Evolutionary conservation across 2,329 filamentous ascomycete genomes (phyloP), one percentile per base, ranked within the genome.

Genomic region (Monosporascus sp.): DNA sequence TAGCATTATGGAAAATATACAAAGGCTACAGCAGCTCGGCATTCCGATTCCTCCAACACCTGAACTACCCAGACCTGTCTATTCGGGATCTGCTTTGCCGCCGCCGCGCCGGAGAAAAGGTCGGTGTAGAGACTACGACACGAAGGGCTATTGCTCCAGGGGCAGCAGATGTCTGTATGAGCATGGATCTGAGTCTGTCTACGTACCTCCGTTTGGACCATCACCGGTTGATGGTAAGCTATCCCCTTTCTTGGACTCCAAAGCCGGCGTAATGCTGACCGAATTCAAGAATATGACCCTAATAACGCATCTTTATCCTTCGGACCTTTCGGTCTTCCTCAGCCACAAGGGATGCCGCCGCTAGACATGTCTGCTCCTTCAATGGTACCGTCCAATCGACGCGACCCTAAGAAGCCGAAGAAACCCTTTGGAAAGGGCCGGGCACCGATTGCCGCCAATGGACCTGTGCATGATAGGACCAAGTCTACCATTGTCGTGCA

Each of bases 401-500:
- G 65, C 58, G 48, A 71, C 63, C 31, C 65, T 66, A 65, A 72
- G 69, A 60, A 72, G 66, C 44, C 31, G 31, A 35, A 70, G 64
- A 52, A 73, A 54, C 64, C 70, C 56, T 60, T 24, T 26, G 22
- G 59, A 58, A 72, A 65, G 60, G 73, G 69, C 5, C 75, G 80
- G 35, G 78, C 86, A 3, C 72, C 82, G 0, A 85, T 89, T 62
- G 88, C 88, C 0, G 77, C 79, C 0, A 78, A 83, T 22, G 85
- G 86, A 0, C 82, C 85, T 0, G 79, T 84, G 26, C 68, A 76
- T 49, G 87, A 91, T 65, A 77, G 72, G 51, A 78, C 77, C 0
- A 86, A 85, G 60, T 86, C 81, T 7, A 83, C 84, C 0, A 80
- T 94, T 20, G 88, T 92, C 2, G 79, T 94, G 3, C 88, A 92